phyloP scores from a whole-genome alignment of 208 protist species.

The Trichomonas gallinae region DNA sequence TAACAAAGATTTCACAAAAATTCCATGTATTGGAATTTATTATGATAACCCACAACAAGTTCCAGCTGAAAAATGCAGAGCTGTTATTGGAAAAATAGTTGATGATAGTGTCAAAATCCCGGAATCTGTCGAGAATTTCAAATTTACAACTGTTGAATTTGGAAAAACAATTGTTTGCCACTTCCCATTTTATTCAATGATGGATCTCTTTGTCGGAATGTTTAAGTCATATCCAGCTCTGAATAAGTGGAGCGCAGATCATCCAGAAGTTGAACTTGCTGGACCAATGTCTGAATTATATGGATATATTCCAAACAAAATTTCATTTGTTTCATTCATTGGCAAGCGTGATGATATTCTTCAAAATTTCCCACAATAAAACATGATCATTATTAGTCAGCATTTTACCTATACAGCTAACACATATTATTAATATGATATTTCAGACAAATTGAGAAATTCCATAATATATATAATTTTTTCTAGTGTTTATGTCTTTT shows the following conservation, averaged over 20 bases:
- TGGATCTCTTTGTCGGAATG: not conserved
- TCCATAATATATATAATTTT: too few species aligned
- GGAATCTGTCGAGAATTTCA: not conserved
- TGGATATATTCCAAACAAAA: not conserved
- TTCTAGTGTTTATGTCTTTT: too few species aligned
- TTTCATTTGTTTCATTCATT: not conserved
- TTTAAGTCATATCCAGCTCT: not conserved
- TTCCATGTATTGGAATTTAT: not conserved
- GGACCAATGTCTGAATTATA: not conserved
- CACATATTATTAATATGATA: too few species aligned
- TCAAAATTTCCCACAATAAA: not conserved
- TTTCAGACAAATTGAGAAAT: too few species aligned
- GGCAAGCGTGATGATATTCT: not conserved
- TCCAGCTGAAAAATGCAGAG: not conserved
- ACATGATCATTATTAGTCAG: too few species aligned
- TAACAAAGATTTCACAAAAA: not conserved
- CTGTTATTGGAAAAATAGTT: not conserved
- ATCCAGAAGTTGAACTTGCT: not conserved
- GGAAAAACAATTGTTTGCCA: not conserved
- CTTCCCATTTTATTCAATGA: not conserved
- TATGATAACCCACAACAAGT: not conserved
- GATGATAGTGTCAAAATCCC: not conserved
- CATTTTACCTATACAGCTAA: too few species aligned
- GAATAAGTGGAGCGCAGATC: not conserved
- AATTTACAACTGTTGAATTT: not conserved